These are phyloP conservation scores for Backusella luteola DNA, from an alignment of 192 early-diverging fungal species.

Conservation along the genomic window DNA sequence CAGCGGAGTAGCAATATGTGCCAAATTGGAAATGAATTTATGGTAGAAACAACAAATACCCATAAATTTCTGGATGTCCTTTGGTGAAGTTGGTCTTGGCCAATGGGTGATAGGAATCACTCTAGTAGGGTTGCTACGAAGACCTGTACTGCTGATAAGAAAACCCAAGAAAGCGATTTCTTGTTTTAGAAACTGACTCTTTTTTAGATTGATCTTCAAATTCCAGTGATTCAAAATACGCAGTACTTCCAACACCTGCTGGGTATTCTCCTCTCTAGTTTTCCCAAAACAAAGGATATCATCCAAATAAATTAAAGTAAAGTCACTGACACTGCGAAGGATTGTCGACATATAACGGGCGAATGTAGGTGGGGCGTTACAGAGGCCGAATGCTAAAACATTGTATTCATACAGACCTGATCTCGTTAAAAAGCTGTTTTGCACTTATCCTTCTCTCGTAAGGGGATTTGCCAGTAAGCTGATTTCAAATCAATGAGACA, in stretches of 20 bases:
- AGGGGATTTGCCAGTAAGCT: background rate
- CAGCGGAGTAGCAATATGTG: constrained; percentile 7
- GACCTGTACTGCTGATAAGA: background rate
- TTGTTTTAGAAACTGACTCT: background rate
- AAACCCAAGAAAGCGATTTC: constrained; percentile 13
- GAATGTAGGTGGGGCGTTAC: background rate
- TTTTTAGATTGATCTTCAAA: background rate
- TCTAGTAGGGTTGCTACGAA: background rate
- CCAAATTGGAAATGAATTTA: constrained; percentile 16
- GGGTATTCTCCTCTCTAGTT: constrained; percentile 27
- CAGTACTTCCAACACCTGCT: constrained; percentile 7
- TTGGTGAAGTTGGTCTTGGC: background rate
- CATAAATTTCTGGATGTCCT: constrained; percentile 19
- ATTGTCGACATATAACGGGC: background rate
- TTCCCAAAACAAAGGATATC: constrained; percentile 39
- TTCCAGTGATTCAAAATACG: background rate
- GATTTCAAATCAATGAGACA: background rate
- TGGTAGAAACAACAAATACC: constrained; percentile 28
- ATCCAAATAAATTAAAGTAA: constrained; percentile 39
- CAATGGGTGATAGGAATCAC: background rate
- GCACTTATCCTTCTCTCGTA: background rate
- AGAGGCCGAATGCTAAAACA: background rate
- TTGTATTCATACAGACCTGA: background rate
- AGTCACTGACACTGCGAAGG: background rate
- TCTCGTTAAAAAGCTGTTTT: background rate